These are phyloP conservation scores for Trichoderma lentiforme DNA, from an alignment of 2,329 filamentous ascomycete species.

Conservation along the genomic window DNA sequence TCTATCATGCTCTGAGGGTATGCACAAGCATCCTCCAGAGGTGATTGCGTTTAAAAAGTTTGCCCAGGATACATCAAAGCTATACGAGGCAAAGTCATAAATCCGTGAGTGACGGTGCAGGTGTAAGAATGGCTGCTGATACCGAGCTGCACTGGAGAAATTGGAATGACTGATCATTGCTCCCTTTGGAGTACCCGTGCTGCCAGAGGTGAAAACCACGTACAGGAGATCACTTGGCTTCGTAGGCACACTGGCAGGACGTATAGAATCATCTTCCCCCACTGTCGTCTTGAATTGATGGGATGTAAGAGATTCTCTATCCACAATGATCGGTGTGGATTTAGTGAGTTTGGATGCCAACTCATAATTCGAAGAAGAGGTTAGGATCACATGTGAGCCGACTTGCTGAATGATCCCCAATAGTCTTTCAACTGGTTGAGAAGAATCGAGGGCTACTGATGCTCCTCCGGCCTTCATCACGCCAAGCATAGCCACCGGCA, in stretches of 20 bases:
- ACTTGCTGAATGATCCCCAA: neutral
- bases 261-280: neutral
- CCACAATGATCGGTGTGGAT: neutral
- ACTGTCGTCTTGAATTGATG: neutral
- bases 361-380: neutral
- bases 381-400: neutral
- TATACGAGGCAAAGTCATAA: neutral
- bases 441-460: neutral
- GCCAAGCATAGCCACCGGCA: neutral
- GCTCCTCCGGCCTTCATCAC: neutral
- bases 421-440: neutral
- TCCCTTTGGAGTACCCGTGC: neutral
- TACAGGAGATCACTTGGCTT: neutral
- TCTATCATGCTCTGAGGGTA: neutral
- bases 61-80: neutral
- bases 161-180: neutral
- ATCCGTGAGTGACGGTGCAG: neutral
- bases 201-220: neutral
- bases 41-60: neutral
- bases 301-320: neutral
- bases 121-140: neutral
- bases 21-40: neutral
- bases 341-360: neutral
- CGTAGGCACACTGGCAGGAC: neutral
- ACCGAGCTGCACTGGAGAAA: neutral